Conservation (phyloP, 148 eudicot genomes). For the Mesembryanthemum crystallinum region DNA sequence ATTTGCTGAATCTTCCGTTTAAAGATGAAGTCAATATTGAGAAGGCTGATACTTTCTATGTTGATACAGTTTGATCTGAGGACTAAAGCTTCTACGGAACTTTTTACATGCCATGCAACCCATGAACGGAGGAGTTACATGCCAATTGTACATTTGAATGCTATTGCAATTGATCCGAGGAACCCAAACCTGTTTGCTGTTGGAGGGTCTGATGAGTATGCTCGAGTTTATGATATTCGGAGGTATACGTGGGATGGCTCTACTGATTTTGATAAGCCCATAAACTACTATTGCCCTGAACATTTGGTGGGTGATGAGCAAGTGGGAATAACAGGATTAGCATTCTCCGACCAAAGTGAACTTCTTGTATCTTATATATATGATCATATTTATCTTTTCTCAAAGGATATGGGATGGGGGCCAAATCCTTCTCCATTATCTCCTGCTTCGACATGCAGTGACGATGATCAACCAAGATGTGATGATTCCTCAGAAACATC, state of each 20-base stretch:
- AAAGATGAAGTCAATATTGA: neutral
- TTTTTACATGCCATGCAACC: slow-evolving; percentile 68
- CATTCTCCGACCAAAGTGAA: slow-evolving; percentile 85
- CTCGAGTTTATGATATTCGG: slow-evolving; percentile 86
- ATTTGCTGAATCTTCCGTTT: neutral
- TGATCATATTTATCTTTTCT: slow-evolving; percentile 77
- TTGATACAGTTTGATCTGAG: slow-evolving; percentile 87
- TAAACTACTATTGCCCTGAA: slow-evolving; percentile 69
- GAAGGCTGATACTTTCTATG: slow-evolving; percentile 21
- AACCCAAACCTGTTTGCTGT: slow-evolving; percentile 78
- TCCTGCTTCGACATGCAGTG: slow-evolving; percentile 33
- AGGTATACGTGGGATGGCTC: slow-evolving; percentile 68
- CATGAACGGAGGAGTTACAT: slow-evolving; percentile 27
- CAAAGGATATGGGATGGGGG: slow-evolving; percentile 72
- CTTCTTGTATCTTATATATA: slow-evolving; percentile 77
- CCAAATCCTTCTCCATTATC: slow-evolving; percentile 47
- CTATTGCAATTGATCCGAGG: slow-evolving; percentile 86
- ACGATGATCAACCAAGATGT: slow-evolving; percentile 33
- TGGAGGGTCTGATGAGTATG: slow-evolving; percentile 80
- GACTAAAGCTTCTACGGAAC: slow-evolving; percentile 62
- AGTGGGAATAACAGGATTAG: slow-evolving; percentile 79
- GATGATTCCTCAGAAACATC: slow-evolving; percentile 29
- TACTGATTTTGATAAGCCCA: slow-evolving; percentile 71
- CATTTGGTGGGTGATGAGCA: slow-evolving; percentile 63
- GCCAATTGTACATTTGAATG: slow-evolving; percentile 48